Conservation (phyloP, 306 rosid genomes). For the Dryas alaskensis region DNA sequence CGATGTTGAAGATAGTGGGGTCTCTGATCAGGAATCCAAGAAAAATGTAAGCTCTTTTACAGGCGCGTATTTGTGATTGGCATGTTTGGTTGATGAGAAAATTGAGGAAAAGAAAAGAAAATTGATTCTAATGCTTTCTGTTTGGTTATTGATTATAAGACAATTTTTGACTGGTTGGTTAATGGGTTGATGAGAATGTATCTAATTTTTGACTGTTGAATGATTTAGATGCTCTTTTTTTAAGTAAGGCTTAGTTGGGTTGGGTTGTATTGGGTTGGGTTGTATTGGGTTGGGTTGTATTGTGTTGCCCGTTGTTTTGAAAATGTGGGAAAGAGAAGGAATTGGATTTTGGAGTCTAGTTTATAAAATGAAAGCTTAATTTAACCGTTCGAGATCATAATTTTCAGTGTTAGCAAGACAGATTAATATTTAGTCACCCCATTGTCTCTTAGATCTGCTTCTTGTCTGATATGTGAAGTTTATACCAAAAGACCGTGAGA, state of each 20-base stretch:
- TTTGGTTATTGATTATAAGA: constrained; percentile 13
- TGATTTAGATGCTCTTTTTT: not conserved
- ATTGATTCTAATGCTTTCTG: constrained; percentile 11
- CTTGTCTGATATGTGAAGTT: not conserved
- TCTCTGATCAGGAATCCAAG: constrained; percentile 34
- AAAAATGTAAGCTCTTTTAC: constrained; percentile 51
- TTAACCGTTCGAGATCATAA: not conserved
- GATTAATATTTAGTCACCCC: not conserved
- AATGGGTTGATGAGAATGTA: not conserved
- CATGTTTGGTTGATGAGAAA: constrained; percentile 20
- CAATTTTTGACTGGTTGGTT: not conserved
- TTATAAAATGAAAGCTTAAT: not conserved
- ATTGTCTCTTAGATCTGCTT: not conserved
- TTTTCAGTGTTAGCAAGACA: not conserved
- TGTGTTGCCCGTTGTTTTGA: not conserved
- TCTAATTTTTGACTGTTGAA: not conserved
- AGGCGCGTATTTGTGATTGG: not conserved
- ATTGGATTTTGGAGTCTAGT: not conserved
- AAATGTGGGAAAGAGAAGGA: constrained; percentile 6
- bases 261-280: not conserved
- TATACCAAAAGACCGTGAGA: not conserved
- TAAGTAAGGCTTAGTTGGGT: not conserved
- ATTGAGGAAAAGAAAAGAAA: not conserved
- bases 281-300: not conserved
- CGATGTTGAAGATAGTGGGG: constrained; percentile 55